Evolutionary conservation across 345 rosid species (phyloP), one percentile per base, ranked within the genome.

Genomic region (Adansonia digitata): DNA sequence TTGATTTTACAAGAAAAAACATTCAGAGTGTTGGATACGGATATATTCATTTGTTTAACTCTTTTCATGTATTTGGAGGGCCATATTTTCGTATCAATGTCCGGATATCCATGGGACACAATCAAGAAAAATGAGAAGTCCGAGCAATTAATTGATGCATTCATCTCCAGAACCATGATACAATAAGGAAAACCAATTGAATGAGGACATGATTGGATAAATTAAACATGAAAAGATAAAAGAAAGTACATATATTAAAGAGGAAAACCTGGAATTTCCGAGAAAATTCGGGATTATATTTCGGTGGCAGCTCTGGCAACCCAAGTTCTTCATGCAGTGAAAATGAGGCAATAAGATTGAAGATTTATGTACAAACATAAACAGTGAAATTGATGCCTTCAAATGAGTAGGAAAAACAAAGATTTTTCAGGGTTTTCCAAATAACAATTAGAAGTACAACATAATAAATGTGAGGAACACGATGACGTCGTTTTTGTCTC

Each of bases 331-430:
- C 75, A 62, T 34, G 48, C 73, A 69, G 49, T 34, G 31, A 18
- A 39, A 53, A 14, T 48, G 55, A 20, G 46, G 78, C 69, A 59
- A 62, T 48, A 72, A 12, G 56, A 67, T 40, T 65, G 68, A 40
- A 45, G 24, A 73, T 65, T 78, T 76, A 81, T 76, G 71, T 78
- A 81, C 82, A 83, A 17, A 59, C 64, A 66, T 37, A 18, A 56
- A 18, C 60, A 22, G 57, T 40, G 34, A 70, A 39, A 74, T 49
- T 27, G 14, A 17, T 74, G 26, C 61, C 48, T n/a, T 22, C 2
- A 24, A 22, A 53, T 29, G 13, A 31, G 15, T 46, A n/a, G 4
- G 31, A 18, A 12, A 37, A 39, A 6, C 1, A 7, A 26, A 22
- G 26, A 27, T 46, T 29, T 26, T 20, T 46, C 15, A 63, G 56